Evolutionary conservation across 305 asterid genomes (phyloP).

Genomic region (Fraxinus latifolia): DNA sequence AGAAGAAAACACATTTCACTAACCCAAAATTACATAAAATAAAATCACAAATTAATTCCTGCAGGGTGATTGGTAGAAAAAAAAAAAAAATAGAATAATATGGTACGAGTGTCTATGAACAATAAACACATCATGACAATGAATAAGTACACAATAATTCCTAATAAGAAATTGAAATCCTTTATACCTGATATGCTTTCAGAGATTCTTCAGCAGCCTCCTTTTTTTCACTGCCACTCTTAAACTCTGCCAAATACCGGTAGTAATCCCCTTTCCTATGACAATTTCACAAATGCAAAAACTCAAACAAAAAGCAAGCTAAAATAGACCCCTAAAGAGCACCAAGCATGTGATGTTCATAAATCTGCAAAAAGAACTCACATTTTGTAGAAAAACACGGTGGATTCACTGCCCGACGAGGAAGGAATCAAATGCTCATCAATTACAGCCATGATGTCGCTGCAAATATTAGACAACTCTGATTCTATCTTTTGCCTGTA

Average conservation of each 20-base stretch:
- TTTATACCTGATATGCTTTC: slow-evolving; percentile 41
- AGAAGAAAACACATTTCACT: neutral
- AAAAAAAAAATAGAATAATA: neutral
- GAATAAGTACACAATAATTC: neutral
- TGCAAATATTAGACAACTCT: slow-evolving; percentile 1
- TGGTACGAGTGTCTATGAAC: neutral
- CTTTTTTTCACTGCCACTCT: slow-evolving; percentile 40
- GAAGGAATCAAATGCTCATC: slow-evolving; percentile 11
- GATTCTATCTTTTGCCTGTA: slow-evolving; percentile 2
- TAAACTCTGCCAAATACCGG: slow-evolving; percentile 49
- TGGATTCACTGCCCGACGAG: neutral
- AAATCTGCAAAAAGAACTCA: neutral
- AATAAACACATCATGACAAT: neutral
- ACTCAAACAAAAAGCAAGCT: neutral
- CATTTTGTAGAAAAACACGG: neutral
- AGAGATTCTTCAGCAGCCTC: slow-evolving; percentile 46
- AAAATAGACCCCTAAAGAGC: neutral
- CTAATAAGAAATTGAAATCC: neutral
- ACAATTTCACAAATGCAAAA: neutral
- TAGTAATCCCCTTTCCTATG: slow-evolving; percentile 46
- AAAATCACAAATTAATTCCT: neutral
- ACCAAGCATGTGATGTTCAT: neutral
- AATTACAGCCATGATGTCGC: slow-evolving; percentile 10
- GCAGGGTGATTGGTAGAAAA: neutral
- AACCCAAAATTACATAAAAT: neutral